Conservation (phyloP, 768 basidiomycete species). For the Termitomyces sp. region DNA sequence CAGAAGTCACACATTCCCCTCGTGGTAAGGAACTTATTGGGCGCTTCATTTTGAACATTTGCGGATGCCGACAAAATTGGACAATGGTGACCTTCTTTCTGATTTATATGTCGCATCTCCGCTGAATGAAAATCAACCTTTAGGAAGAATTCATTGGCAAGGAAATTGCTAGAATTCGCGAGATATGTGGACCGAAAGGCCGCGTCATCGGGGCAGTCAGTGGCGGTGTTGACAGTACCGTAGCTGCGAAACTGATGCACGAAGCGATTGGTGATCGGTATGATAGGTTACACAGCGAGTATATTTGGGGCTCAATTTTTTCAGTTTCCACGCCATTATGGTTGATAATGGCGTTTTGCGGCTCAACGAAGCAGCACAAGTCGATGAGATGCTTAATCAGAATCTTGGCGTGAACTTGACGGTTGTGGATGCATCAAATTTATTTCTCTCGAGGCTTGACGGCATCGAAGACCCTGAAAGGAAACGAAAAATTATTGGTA, state of each 20-base stretch:
- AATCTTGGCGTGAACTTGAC: slow-evolving; percentile 95
- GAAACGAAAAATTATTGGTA: slow-evolving; percentile 98
- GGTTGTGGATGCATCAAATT: slow-evolving; percentile 90
- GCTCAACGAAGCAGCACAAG: slow-evolving; percentile 84
- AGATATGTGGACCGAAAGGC: slow-evolving; percentile 90
- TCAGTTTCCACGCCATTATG: slow-evolving; percentile 98
- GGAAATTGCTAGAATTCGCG: slow-evolving; percentile 88
- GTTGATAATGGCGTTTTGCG: slow-evolving; percentile 98
- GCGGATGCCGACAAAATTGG: slow-evolving; percentile 79
- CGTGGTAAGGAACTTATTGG: slow-evolving; percentile 87
- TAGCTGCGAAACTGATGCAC: slow-evolving; percentile 99
- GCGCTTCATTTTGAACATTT: slow-evolving; percentile 80
- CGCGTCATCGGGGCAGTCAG: slow-evolving; percentile 98
- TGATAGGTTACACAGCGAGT: slow-evolving; percentile 4
- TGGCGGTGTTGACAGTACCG: slow-evolving; percentile 96
- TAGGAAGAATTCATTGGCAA: slow-evolving; percentile 98
- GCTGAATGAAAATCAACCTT: neutral
- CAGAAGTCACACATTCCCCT: slow-evolving; percentile 94
- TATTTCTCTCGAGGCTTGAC: slow-evolving; percentile 84
- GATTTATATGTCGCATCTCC: neutral
- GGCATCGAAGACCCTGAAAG: slow-evolving; percentile 94
- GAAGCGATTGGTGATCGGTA: slow-evolving; percentile 98
- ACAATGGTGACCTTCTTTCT: slow-evolving; percentile 65
- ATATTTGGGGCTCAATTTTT: slow-evolving; percentile 3
- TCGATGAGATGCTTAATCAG: slow-evolving; percentile 87